Percentiles rank a stretch among this genome's conserved stretches.
phyloP scores from a whole-genome alignment of 2,329 filamentous ascomycete species.

The Sclerotinia minor region DNA sequence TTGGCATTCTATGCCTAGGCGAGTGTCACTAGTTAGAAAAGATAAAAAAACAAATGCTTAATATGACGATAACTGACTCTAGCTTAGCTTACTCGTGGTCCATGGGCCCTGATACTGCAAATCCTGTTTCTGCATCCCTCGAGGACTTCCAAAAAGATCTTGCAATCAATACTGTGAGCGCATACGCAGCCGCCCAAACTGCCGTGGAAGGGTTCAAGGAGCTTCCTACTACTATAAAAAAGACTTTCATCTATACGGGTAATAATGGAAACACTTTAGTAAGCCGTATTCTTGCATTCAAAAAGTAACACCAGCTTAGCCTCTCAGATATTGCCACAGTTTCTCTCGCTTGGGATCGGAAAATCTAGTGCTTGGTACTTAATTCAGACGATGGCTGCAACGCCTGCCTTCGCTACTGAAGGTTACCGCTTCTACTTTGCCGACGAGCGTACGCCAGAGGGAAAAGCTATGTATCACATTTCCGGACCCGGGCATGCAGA shows the following conservation, averaged over 20 bases:
- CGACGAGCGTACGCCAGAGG: background rate
- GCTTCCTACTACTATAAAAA: background rate
- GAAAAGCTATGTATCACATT: background rate
- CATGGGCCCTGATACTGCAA: too few relatives aligned
- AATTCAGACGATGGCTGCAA: background rate
- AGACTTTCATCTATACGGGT: background rate
- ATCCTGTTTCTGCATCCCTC: too few relatives aligned
- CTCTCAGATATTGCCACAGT: background rate
- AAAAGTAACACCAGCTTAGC: background rate
- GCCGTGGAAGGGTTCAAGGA: too few relatives aligned
- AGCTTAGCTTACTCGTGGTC: too few relatives aligned
- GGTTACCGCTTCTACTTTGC: background rate
- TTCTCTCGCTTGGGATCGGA: background rate
- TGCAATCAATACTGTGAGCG: too few relatives aligned
- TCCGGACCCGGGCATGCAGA: background rate
- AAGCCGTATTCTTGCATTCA: background rate
- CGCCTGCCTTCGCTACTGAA: background rate
- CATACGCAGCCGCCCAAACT: too few relatives aligned
- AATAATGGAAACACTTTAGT: background rate
- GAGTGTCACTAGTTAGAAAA: too few relatives aligned
- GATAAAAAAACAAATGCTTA: too few relatives aligned
- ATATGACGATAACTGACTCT: too few relatives aligned
- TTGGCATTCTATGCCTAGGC: too few relatives aligned
- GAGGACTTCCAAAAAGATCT: too few relatives aligned
- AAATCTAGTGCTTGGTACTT: background rate